These are phyloP conservation scores for Decorospora gaudefroyi DNA, from an alignment of 2,329 filamentous ascomycete genomes.

Conservation along the genomic window DNA sequence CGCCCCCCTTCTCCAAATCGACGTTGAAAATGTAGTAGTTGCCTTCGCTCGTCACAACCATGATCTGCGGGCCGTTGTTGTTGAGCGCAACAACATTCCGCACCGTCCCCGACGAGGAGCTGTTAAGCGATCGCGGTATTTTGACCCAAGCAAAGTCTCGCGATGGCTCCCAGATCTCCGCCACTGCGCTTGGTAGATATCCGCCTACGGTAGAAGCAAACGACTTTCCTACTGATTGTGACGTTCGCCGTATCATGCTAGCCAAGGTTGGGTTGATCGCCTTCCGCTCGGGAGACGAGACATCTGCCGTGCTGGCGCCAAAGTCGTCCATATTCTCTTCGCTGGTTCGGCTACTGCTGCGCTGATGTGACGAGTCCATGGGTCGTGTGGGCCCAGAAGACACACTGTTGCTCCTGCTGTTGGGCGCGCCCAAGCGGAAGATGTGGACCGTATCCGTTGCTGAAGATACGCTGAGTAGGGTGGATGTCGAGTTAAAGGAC, in stretches of 20 bases:
- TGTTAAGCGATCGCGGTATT: slow-evolving; percentile 67
- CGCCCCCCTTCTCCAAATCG: slow-evolving; percentile 90
- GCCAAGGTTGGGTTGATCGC: slow-evolving; percentile 74
- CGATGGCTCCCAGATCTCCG: slow-evolving; percentile 95
- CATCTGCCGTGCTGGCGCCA: slow-evolving; percentile 45
- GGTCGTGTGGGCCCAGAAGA: slow-evolving; percentile 34
- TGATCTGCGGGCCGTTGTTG: slow-evolving; percentile 90
- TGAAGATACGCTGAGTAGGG: slow-evolving; percentile 91
- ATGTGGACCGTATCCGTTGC: slow-evolving; percentile 96
- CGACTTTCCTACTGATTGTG: slow-evolving; percentile 86
- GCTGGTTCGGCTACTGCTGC: slow-evolving; percentile 51
- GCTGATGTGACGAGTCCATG: slow-evolving; percentile 41
- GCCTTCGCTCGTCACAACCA: slow-evolving; percentile 97
- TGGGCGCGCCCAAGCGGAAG: slow-evolving; percentile 68
- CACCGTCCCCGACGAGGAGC: slow-evolving; percentile 58
- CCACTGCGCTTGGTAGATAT: slow-evolving; percentile 89
- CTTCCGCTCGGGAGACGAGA: slow-evolving; percentile 42
- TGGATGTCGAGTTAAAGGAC: slow-evolving; percentile 96
- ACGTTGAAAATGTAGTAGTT: slow-evolving; percentile 95
- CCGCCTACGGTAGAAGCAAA: slow-evolving; percentile 88
- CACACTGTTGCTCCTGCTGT: slow-evolving; percentile 43
- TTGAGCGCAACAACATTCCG: slow-evolving; percentile 97
- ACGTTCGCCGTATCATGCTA: slow-evolving; percentile 90
- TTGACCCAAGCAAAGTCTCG: slow-evolving; percentile 97
- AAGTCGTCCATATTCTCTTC: slow-evolving; percentile 49